phyloP scores from a whole-genome alignment of 345 rosid species.

The Dovyalis caffra region DNA sequence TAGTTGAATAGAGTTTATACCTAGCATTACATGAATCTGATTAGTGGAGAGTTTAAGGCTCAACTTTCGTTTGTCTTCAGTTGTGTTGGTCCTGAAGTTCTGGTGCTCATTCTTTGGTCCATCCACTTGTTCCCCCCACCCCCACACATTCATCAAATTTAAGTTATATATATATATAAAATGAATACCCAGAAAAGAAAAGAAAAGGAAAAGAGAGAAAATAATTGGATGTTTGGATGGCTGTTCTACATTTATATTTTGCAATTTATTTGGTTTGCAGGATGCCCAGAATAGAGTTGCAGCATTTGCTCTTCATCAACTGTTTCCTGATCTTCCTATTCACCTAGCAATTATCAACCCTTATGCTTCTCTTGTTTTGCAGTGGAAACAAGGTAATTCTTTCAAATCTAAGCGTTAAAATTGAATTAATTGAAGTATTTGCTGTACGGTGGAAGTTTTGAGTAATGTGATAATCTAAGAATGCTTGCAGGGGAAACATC shows the following conservation, averaged over 20 bases:
- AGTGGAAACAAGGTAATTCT: conserved; percentile 74
- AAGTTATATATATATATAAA: too few relatives aligned
- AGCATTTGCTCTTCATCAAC: conserved; percentile 68
- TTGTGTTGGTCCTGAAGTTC: too few relatives aligned
- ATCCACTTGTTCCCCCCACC: too few relatives aligned
- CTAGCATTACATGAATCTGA: too few relatives aligned
- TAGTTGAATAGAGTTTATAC: too few relatives aligned
- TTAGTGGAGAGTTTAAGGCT: too few relatives aligned
- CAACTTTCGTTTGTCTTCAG: too few relatives aligned
- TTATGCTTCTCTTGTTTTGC: conserved; percentile 64
- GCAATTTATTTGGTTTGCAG: conserved; percentile 39
- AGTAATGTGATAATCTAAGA: neutral
- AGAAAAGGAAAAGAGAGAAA: neutral
- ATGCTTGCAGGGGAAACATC: conserved; percentile 50
- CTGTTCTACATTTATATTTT: neutral
- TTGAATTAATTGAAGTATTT: neutral
- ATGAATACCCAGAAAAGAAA: neutral
- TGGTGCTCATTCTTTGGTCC: too few relatives aligned
- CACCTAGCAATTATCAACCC: conserved; percentile 70
- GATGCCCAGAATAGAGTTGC: conserved; percentile 91
- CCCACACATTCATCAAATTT: too few relatives aligned
- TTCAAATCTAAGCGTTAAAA: neutral
- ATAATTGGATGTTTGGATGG: neutral
- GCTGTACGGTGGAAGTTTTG: neutral
- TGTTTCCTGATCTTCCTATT: conserved; percentile 76